Percentiles rank a stretch among this genome's conserved stretches.
phyloP scores from a whole-genome alignment of 2,329 filamentous ascomycete species.

The Exutisphaerella laricina region DNA sequence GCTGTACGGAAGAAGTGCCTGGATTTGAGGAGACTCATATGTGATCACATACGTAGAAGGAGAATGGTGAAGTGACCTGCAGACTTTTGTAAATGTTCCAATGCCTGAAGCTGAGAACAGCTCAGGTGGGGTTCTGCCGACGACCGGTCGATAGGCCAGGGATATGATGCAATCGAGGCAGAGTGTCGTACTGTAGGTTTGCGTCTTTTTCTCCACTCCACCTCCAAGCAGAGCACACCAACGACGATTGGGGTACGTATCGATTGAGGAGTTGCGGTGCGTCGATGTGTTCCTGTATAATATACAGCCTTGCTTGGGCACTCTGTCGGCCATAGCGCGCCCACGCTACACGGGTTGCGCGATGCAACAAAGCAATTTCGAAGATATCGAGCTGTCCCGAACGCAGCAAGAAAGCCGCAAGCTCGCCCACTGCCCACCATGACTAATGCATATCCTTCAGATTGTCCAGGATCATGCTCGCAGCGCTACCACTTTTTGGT shows the following conservation, averaged over 20 bases:
- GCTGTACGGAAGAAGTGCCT: constrained; percentile 1
- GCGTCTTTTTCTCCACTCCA: not conserved
- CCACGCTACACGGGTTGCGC: too few species aligned
- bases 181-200: not conserved
- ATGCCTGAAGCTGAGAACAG: constrained; percentile 2
- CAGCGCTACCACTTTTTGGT: not conserved
- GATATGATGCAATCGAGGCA: constrained; percentile 3
- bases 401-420: too few species aligned
- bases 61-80: not conserved
- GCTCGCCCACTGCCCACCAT: too few species aligned
- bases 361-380: too few species aligned
- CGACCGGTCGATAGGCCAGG: constrained; percentile 1
- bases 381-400: too few species aligned
- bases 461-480: not conserved
- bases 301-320: not conserved
- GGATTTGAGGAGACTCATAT: constrained; percentile 8
- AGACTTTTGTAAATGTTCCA: constrained; percentile 7
- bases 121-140: constrained; percentile 4
- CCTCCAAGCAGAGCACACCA: not conserved
- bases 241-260: not conserved
- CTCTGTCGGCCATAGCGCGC: not conserved
- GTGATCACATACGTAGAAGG: not conserved
- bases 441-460: too few species aligned
- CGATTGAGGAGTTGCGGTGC: too few species aligned
- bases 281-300: too few species aligned